These are phyloP conservation scores for Hyaloscypha hepaticicola DNA, from an alignment of 495 filamentous ascomycete genomes.

Conservation along the genomic window DNA sequence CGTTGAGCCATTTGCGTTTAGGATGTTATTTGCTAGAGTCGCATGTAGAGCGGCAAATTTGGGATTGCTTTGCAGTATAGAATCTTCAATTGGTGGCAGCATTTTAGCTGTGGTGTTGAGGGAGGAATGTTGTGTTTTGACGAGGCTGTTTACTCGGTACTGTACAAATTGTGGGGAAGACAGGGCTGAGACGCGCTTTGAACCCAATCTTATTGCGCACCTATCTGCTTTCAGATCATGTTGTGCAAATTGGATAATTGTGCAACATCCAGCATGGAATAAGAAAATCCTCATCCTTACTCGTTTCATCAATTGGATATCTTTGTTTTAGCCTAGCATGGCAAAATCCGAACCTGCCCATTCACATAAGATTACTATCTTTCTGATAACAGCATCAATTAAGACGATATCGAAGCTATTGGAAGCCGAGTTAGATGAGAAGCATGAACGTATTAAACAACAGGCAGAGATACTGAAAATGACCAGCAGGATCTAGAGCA, in stretches of 20 bases:
- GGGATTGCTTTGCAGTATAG: conserved; percentile 60
- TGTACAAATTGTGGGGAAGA: not conserved
- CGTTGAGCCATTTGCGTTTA: conserved; percentile 64
- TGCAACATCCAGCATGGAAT: not conserved
- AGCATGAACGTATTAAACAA: not conserved
- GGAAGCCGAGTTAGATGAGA: not conserved
- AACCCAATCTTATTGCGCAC: not conserved
- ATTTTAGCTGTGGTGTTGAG: conserved; percentile 42
- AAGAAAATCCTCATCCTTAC: not conserved
- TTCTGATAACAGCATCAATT: not conserved
- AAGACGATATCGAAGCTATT: not conserved
- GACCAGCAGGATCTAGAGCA: too few species aligned
- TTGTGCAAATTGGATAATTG: not conserved
- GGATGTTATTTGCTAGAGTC: conserved; percentile 53
- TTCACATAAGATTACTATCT: not conserved
- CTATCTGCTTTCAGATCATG: not conserved
- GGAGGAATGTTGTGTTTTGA: not conserved
- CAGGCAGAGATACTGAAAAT: not conserved
- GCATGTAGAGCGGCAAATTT: conserved; percentile 64
- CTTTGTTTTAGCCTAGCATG: not conserved
- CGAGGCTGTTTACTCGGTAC: not conserved
- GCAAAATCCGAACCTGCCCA: not conserved
- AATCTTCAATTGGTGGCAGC: conserved; percentile 64
- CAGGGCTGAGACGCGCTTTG: not conserved
- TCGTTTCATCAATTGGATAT: not conserved